Conservation (phyloP, 1,284 basidiomycete species). For the Irpex rosettiformis region DNA sequence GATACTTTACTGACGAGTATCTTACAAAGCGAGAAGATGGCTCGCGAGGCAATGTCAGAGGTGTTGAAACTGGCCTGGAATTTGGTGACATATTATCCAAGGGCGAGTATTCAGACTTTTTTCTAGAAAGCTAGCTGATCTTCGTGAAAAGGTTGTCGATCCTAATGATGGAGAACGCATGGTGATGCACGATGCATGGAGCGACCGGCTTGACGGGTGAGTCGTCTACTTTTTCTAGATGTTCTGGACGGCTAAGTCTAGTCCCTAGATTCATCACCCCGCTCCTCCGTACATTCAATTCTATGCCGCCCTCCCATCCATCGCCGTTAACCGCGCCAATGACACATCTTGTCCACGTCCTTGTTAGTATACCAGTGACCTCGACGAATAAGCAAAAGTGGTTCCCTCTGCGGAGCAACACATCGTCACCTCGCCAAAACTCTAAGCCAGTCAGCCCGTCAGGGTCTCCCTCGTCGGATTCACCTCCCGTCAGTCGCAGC, state of each 20-base stretch:
- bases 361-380: slow-evolving; percentile 68
- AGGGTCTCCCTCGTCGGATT: slow-evolving; percentile 10
- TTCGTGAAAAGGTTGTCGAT: slow-evolving; percentile 36
- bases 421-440: slow-evolving; percentile 20
- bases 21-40: slow-evolving; percentile 47
- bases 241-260: background rate
- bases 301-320: slow-evolving; percentile 54
- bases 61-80: slow-evolving; percentile 78
- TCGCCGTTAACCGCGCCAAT: slow-evolving; percentile 64
- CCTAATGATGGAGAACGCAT: slow-evolving; percentile 21
- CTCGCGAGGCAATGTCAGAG: slow-evolving; percentile 71
- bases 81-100: slow-evolving; percentile 67
- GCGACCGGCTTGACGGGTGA: slow-evolving; percentile 63
- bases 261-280: slow-evolving; percentile 51
- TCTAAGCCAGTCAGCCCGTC: slow-evolving; percentile 24
- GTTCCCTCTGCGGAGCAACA: slow-evolving; percentile 32
- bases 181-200: slow-evolving; percentile 65
- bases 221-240: slow-evolving; percentile 17
- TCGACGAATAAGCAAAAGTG: slow-evolving; percentile 50
- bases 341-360: slow-evolving; percentile 69
- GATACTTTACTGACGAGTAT: slow-evolving; percentile 47
- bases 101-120: slow-evolving; percentile 30
- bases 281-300: slow-evolving; percentile 59
- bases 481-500: slow-evolving; percentile 26
- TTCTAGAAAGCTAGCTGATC: background rate